Base-by-base conservation (phyloP, 495 filamentous ascomycete genomes). In the Beverwykella pulmonaria region DNA sequence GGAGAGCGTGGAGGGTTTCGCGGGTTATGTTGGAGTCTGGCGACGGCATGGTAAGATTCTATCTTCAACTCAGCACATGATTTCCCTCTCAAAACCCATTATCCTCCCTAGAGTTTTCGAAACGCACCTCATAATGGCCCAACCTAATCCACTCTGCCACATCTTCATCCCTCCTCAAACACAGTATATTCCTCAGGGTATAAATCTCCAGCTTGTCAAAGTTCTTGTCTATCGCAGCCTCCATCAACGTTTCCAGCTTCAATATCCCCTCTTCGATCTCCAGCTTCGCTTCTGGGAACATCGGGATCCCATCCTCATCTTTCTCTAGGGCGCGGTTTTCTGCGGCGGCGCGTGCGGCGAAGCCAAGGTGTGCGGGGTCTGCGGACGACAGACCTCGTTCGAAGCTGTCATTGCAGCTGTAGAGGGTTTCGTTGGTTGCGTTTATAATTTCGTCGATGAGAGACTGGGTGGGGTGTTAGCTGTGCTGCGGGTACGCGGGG, bases 371-470 rank as follows among this genome's bases (percentile, higher is more conserved):
- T 20, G 85, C 78, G 0, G 93, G 90, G 0, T 88, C 83, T 8
- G 88, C 87, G 49, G 82, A 81, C 39, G 92, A 79, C 22, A 98
- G 85, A 7, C 90, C 91, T 54, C 83, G 82, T 76, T 98, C 94
- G 65, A 97, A 83, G 64, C 86, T 88, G 64, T 90, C 88, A 67
- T 96, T 87, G 57, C 91, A 91, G 71, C 86, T 86, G 77, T 93
- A 93, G 71, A 92, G 87, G 71, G 97, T 81, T 60, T 90, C 89
- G 80, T 98, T 98, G 71, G 97, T 86, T 63, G 88, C 87, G 81
- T 98, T 97, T 79, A 98, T 96, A 65, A 98, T 90, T 74, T 98
- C 94, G 82, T 98, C 94, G 74, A 98, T 88, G 23, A 98, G 84
- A 65, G 89, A 89, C 93, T 96, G 70, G 29, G 53, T 22, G 50